These are phyloP conservation scores for Cicer pinnatifidum DNA, from an alignment of 306 rosid genomes.

Conservation along the genomic window DNA sequence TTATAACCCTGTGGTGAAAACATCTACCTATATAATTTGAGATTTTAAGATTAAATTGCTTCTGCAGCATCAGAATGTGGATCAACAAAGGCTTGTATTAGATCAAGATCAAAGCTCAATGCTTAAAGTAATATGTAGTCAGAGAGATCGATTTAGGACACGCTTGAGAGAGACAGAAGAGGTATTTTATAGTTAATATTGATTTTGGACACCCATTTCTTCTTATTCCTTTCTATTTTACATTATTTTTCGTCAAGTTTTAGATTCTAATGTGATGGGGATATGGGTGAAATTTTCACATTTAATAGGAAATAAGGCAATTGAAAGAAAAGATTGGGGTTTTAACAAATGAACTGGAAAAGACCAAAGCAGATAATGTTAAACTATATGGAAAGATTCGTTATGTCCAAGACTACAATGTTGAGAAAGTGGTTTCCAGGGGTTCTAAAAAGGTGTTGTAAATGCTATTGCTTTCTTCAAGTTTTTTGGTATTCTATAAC, in stretches of 20 bases:
- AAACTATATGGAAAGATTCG: conserved; percentile 97
- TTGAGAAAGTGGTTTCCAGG: conserved; percentile 90
- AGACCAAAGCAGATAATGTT: conserved; percentile 91
- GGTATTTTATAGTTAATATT: conserved; percentile 52
- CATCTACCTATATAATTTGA: conserved; percentile 17
- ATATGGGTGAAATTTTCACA: conserved; percentile 39
- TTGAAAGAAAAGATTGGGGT: conserved; percentile 90
- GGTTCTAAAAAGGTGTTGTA: conserved; percentile 86
- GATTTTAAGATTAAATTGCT: conserved; percentile 37
- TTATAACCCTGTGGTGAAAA: conserved; percentile 9
- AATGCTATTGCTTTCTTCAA: conserved; percentile 18
- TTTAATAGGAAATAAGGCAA: conserved; percentile 79
- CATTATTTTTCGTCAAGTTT: conserved; percentile 31
- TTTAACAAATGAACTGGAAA: conserved; percentile 83
- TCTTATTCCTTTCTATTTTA: conserved; percentile 23
- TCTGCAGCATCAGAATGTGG: conserved; percentile 64
- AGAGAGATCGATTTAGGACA: conserved; percentile 91
- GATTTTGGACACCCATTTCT: not conserved
- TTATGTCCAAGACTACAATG: conserved; percentile 93
- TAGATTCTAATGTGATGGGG: conserved; percentile 38
- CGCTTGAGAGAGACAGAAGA: conserved; percentile 96
- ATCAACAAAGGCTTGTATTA: conserved; percentile 65
- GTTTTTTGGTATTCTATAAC: not conserved
- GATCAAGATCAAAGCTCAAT: conserved; percentile 96
- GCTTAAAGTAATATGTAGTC: conserved; percentile 98